Percentiles rank a stretch among this genome's conserved stretches.
phyloP scores from a whole-genome alignment of 345 rosid species.

The Arabis alpina region DNA sequence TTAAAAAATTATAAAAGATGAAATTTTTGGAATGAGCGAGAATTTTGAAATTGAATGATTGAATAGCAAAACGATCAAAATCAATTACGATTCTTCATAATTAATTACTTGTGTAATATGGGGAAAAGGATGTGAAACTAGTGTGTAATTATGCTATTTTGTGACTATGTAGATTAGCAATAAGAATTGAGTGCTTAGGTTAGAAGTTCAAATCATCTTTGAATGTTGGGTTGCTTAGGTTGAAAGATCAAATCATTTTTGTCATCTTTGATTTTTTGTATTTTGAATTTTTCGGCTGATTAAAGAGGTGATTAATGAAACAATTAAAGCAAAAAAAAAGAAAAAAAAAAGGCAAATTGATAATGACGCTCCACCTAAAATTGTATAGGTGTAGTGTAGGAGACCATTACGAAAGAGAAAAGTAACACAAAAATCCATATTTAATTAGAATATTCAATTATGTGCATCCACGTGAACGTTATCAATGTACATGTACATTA shows the following conservation, averaged over 20 bases:
- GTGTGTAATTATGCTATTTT: background rate
- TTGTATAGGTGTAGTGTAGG: background rate
- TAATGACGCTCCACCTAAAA: constrained; percentile 37
- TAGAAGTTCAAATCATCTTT: background rate
- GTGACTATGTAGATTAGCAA: background rate
- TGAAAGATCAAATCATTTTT: background rate
- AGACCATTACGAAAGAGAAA: constrained; percentile 33
- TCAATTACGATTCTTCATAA: background rate
- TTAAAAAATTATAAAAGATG: no score
- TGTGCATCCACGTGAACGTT: background rate
- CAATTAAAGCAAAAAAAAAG: constrained; percentile 25
- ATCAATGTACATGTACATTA: background rate
- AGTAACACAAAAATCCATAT: background rate
- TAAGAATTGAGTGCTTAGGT: background rate
- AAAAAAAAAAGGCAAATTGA: constrained; percentile 3
- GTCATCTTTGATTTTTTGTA: constrained; percentile 30
- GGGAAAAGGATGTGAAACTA: background rate
- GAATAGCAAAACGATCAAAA: background rate
- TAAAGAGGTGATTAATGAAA: constrained; percentile 2
- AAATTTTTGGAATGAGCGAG: no score
- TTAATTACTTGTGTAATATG: background rate
- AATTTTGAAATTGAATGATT: background rate
- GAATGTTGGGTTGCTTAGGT: background rate
- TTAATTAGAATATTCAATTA: constrained; percentile 5
- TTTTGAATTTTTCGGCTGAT: constrained; percentile 33